phyloP scores from a whole-genome alignment of 1,284 basidiomycete species.

The Trichosporon coremiiforme region DNA sequence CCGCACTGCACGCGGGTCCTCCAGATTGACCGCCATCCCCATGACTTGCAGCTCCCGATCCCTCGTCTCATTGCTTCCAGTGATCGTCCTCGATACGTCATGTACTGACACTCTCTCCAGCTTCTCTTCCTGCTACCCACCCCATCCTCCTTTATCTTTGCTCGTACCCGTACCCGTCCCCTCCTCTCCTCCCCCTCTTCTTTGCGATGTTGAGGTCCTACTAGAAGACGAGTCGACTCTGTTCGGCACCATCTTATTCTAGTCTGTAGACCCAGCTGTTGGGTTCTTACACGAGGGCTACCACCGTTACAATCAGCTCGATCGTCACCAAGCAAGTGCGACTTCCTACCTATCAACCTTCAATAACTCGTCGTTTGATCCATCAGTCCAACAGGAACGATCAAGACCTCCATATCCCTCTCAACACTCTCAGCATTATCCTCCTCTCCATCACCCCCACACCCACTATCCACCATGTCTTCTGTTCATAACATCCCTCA shows the following conservation, averaged over 20 bases:
- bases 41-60: not conserved
- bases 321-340: slow-evolving; percentile 13
- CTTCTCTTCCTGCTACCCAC: not conserved
- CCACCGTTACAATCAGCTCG: slow-evolving; percentile 12
- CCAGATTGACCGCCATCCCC: not conserved
- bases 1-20: not conserved
- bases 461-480: slow-evolving; percentile 21
- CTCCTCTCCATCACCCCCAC: not conserved
- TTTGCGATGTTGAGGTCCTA: slow-evolving; percentile 17
- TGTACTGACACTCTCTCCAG: not conserved
- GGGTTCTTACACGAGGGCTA: slow-evolving; percentile 3
- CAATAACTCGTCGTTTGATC: slow-evolving; percentile 1
- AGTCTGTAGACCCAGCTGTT: slow-evolving; percentile 7
- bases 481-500: slow-evolving; percentile 22
- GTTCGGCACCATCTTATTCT: slow-evolving; percentile 16
- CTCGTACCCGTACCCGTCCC: slow-evolving; percentile 2
- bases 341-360: slow-evolving; percentile 3
- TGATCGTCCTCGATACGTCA: slow-evolving; percentile 15
- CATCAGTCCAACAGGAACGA: not conserved
- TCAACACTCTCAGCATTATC: no score
- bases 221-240: slow-evolving; percentile 17
- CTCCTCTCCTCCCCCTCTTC: not conserved
- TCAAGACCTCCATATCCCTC: not conserved
- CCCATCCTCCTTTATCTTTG: not conserved
- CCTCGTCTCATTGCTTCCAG: slow-evolving; percentile 4